Conservation (phyloP, 2,329 filamentous ascomycete genomes). For the Colletotrichum nymphaeae region DNA sequence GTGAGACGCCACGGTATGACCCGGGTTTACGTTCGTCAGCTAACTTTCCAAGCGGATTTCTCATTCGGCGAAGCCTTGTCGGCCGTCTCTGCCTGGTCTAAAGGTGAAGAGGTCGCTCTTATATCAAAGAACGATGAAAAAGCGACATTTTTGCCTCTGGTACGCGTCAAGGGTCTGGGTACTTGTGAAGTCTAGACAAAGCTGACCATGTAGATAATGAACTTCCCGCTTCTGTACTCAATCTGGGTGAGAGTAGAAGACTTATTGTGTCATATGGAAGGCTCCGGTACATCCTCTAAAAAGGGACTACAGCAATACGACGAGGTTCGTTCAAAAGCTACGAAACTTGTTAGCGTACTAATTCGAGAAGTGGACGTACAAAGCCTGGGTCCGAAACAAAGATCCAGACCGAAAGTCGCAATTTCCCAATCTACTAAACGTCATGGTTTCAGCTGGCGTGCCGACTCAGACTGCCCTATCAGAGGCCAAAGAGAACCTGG, state of each 20-base stretch:
- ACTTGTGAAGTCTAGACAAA: neutral
- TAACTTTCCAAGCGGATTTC: conserved; percentile 39
- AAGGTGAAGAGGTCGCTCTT: conserved; percentile 38
- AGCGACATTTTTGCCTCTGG: conserved; percentile 44
- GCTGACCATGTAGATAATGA: neutral
- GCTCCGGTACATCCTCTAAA: neutral
- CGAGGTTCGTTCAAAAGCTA: neutral
- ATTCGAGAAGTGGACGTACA: neutral
- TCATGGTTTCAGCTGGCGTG: conserved; percentile 37
- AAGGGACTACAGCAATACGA: conserved; percentile 8
- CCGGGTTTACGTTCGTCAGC: neutral
- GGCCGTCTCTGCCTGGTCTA: conserved; percentile 40
- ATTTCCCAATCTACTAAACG: conserved; percentile 37
- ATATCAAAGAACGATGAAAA: conserved; percentile 44
- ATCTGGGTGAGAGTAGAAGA: neutral
- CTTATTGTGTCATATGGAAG: neutral
- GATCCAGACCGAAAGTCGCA: conserved; percentile 1
- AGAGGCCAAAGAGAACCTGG: conserved; percentile 45
- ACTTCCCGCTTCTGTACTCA: neutral
- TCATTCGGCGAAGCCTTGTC: conserved; percentile 41
- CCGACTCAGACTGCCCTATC: conserved; percentile 41
- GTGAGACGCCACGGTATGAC: neutral
- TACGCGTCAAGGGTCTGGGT: conserved; percentile 5
- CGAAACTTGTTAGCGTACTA: neutral
- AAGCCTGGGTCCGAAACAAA: neutral